Base-by-base conservation (phyloP, 768 basidiomycete species). In the Russula virescens region DNA sequence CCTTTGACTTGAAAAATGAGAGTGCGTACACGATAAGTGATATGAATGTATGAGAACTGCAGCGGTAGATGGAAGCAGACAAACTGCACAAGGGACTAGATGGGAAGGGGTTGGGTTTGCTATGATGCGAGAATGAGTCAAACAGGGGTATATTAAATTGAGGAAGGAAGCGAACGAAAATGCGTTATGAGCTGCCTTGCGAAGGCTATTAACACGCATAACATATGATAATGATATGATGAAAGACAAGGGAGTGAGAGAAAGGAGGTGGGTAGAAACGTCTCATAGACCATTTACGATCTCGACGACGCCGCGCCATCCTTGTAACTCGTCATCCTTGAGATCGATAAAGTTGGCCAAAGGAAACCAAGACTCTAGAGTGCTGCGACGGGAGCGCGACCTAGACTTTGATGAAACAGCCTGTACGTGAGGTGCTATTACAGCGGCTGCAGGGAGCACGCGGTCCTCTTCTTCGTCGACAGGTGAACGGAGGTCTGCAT, bases 341-440 rank as follows among this genome's bases (percentile, higher is more conserved):
- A 87, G 73, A 69, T 87, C 85, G 59, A 87, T 86, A 72, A 87
- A 87, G 66, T 84, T 85, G 64, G 78, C 79, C 50, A 86, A 74
- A 46, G 82, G 80, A 63, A 85, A 80, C 79, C 83, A 81, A 34
- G 75, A 75, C 48, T 79, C 77, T 46, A 79, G 55, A 18, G 84
- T 84, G 49, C 76, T 71, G 55, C 77, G 71, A 23, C 79, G 73
- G 51, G 68, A 77, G 58, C 69, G 70, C 45, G 62, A 69, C 11
- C 56, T 69, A 40, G 64, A 55, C 21, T 68, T 64, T 50, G 63
- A 64, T 50, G 62, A 61, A 21, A 59, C 53, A 42, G 68, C 40
- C 40, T 48, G 52, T 23, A 4, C 19, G 45, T 40, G 23, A 11
- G 46, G 6, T 8, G 34, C 18, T 3, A 59, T 48, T 7, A 42